These are phyloP conservation scores for Heterobasidion irregulare DNA, from an alignment of 1,284 basidiomycete genomes.

Conservation along the genomic window DNA sequence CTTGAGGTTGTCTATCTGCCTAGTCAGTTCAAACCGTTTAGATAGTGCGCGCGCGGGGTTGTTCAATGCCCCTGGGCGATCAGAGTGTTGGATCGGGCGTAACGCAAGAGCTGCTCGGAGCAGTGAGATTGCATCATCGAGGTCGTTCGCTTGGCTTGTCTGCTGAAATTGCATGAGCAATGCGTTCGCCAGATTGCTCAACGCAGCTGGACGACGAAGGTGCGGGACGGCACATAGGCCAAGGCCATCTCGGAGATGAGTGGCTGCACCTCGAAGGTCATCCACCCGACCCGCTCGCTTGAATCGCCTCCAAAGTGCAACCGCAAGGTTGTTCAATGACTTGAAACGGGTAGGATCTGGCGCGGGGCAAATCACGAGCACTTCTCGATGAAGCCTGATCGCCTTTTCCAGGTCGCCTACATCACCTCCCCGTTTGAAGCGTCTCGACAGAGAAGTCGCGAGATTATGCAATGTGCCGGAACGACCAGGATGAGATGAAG, in stretches of 20 bases:
- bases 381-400: neutral
- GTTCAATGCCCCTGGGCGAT: neutral
- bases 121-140: neutral
- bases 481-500: neutral
- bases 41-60: neutral
- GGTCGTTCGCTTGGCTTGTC: neutral
- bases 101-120: neutral
- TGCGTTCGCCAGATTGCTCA: neutral
- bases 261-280: neutral
- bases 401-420: neutral
- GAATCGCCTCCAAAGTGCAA: neutral
- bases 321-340: neutral
- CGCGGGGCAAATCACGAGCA: neutral
- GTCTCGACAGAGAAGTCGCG: neutral
- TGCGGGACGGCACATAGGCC: neutral
- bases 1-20: neutral
- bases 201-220: neutral
- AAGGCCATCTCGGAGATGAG: neutral
- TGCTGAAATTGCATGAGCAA: neutral
- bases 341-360: neutral
- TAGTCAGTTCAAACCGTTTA: neutral
- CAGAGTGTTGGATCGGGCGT: neutral
- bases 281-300: neutral
- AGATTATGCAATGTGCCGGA: neutral
- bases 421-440: neutral